phyloP scores from a whole-genome alignment of 768 basidiomycete species.

The Serendipita sp. region DNA sequence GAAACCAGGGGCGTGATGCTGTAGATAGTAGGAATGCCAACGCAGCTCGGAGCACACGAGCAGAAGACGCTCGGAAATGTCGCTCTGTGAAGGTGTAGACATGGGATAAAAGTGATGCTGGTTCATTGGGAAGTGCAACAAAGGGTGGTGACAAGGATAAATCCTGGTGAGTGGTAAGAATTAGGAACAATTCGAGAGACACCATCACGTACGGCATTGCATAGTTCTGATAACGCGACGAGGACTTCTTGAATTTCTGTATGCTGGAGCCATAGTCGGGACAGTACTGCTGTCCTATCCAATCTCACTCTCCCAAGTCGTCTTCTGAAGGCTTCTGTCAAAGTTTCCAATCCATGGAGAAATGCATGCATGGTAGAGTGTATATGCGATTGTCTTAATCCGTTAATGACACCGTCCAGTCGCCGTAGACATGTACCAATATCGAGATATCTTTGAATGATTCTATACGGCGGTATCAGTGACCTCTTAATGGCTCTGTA shows the following conservation, averaged over 20 bases:
- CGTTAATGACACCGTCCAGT: slow-evolving; percentile 33
- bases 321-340: slow-evolving; percentile 36
- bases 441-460: slow-evolving; percentile 43
- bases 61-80: slow-evolving; percentile 41
- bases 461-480: slow-evolving; percentile 23
- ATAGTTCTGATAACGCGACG: slow-evolving; percentile 39
- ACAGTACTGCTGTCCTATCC: not conserved
- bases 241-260: slow-evolving; percentile 34
- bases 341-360: slow-evolving; percentile 44
- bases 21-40: slow-evolving; percentile 54
- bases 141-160: slow-evolving; percentile 22
- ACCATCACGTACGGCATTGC: slow-evolving; percentile 31
- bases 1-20: slow-evolving; percentile 48
- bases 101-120: slow-evolving; percentile 39
- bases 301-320: slow-evolving; percentile 20
- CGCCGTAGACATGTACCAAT: slow-evolving; percentile 57
- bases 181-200: not conserved
- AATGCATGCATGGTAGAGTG: slow-evolving; percentile 50
- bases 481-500: not conserved
- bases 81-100: slow-evolving; percentile 42
- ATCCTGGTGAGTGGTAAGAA: slow-evolving; percentile 2
- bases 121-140: slow-evolving; percentile 24
- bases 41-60: slow-evolving; percentile 31
- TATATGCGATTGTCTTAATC: slow-evolving; percentile 25
- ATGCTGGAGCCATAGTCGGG: slow-evolving; percentile 33